Percentiles rank a stretch among this genome's conserved stretches.
Evolutionary conservation across 75 land plant species (phyloP).

Genomic region (Picea glauca): DNA sequence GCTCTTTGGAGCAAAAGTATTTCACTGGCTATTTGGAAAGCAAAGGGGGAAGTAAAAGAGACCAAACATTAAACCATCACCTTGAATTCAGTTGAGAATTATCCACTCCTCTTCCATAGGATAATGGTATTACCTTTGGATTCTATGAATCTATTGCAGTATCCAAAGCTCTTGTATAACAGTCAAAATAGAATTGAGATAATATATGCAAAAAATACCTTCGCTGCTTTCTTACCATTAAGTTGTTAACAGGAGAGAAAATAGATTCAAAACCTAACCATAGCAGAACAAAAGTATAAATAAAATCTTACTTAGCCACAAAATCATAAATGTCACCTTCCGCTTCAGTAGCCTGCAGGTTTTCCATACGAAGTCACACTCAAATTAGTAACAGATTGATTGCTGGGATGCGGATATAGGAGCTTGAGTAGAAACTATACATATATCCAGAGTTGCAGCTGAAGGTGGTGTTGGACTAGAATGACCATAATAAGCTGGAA

Average conservation of each 20-base stretch:
- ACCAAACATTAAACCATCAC: constrained; percentile 6
- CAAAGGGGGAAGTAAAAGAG: neutral
- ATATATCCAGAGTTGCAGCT: constrained; percentile 1
- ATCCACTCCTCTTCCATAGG: neutral
- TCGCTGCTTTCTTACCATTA: neutral
- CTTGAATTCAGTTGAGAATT: constrained; percentile 6
- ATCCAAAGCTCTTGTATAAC: neutral
- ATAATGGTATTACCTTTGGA: neutral
- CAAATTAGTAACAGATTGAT: neutral
- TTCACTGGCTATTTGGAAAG: neutral
- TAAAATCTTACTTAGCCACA: neutral
- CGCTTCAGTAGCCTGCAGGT: neutral
- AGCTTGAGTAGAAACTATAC: neutral
- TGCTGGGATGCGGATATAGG: neutral
- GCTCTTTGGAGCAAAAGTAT: neutral
- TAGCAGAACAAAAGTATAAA: constrained; percentile 1
- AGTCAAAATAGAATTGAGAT: neutral
- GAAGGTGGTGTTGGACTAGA: constrained; percentile 1
- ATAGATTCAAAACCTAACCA: neutral
- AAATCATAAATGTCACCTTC: neutral
- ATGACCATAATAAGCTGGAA: neutral
- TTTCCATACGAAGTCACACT: neutral
- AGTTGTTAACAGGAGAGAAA: neutral
- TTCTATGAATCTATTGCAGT: neutral
- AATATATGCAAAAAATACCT: neutral